Conservation (phyloP, 2,329 filamentous ascomycete species). For the Fusarium sp. region DNA sequence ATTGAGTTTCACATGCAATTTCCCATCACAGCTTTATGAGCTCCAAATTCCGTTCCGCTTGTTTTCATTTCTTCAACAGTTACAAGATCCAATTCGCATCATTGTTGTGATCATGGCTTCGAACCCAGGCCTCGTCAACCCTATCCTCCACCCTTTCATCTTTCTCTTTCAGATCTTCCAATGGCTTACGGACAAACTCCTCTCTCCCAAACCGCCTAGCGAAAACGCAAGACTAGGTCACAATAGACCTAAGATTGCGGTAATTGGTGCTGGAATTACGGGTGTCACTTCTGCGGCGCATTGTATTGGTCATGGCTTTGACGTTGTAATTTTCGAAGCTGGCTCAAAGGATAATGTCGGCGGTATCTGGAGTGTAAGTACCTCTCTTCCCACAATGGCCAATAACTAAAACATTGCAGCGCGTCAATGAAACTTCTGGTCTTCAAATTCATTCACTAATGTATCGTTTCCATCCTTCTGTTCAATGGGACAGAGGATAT, state of each 20-base stretch:
- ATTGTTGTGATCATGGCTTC: constrained; percentile 48
- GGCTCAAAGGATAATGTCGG: constrained; percentile 74
- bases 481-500: constrained; percentile 81
- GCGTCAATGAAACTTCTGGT: constrained; percentile 84
- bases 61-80: neutral
- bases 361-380: constrained; percentile 81
- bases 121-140: constrained; percentile 52
- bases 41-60: neutral
- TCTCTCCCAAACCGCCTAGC: constrained; percentile 77
- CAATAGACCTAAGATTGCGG: constrained; percentile 71
- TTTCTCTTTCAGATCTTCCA: constrained; percentile 75
- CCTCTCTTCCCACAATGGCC: neutral
- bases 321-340: constrained; percentile 82
- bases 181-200: constrained; percentile 70
- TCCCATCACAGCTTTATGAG: neutral
- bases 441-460: constrained; percentile 88
- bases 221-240: constrained; percentile 63
- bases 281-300: constrained; percentile 84
- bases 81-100: neutral
- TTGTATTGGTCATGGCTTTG: constrained; percentile 87
- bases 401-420: constrained; percentile 54
- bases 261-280: constrained; percentile 78
- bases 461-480: constrained; percentile 88
- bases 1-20: constrained; percentile 34
- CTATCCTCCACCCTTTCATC: constrained; percentile 65